phyloP scores from a whole-genome alignment of 495 filamentous ascomycete species.

The Penicillium pancosmium region DNA sequence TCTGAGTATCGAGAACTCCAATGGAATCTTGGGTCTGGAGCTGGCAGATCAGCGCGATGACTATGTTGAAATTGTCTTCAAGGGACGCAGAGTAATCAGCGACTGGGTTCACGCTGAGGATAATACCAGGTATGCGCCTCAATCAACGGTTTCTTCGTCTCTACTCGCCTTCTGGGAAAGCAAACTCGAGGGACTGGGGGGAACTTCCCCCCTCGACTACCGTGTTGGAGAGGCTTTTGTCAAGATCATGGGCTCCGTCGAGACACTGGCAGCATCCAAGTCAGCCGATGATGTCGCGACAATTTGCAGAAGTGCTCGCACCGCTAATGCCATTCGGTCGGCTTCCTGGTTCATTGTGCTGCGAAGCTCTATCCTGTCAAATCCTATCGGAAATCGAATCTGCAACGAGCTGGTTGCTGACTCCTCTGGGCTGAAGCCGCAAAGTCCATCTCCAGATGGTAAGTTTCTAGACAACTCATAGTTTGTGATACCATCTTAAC shows the following conservation, averaged over 20 bases:
- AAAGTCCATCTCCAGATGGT: slow-evolving; percentile 44
- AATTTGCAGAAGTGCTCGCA: slow-evolving; percentile 40
- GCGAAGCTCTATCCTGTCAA: slow-evolving; percentile 38
- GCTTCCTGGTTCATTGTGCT: slow-evolving; percentile 43
- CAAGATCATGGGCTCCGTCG: slow-evolving; percentile 39
- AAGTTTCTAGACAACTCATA: slow-evolving; percentile 16
- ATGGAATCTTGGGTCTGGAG: slow-evolving; percentile 54
- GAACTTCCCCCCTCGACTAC: slow-evolving; percentile 39
- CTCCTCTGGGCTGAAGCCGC: slow-evolving; percentile 54
- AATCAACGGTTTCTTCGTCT: slow-evolving; percentile 24
- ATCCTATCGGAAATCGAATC: slow-evolving; percentile 42
- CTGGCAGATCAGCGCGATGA: slow-evolving; percentile 58
- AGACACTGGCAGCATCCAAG: slow-evolving; percentile 26
- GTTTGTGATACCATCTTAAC: slow-evolving; percentile 21
- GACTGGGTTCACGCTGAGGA: slow-evolving; percentile 42
- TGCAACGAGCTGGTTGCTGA: slow-evolving; percentile 65
- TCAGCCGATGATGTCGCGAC: slow-evolving; percentile 37
- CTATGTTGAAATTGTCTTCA: slow-evolving; percentile 60
- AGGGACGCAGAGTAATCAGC: slow-evolving; percentile 57
- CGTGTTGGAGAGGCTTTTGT: slow-evolving; percentile 45
- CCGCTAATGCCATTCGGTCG: slow-evolving; percentile 42
- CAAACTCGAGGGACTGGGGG: slow-evolving; percentile 35
- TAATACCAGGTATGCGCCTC: slow-evolving; percentile 12
- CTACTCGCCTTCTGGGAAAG: slow-evolving; percentile 40
- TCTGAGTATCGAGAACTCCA: slow-evolving; percentile 57